Base-by-base conservation (phyloP, 2,329 filamentous ascomycete species). In the Penicillium sp. region DNA sequence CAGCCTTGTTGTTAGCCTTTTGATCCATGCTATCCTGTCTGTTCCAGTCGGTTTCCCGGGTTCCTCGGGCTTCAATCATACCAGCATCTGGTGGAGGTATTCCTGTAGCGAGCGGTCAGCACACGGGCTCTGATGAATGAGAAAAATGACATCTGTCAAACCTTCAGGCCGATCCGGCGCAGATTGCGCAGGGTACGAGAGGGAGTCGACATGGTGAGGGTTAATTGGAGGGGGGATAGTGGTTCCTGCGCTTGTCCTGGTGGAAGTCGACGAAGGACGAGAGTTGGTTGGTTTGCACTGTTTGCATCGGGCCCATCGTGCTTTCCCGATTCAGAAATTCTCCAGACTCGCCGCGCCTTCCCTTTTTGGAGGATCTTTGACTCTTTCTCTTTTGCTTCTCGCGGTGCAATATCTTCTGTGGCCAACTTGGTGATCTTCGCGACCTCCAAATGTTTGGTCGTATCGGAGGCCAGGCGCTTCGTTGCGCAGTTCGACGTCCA, bases 1-100 rank as follows among this genome's bases (percentile, higher is more conserved):
- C 44, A 26, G 36, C 31, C 37, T 36, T 16, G 52, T 19, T 26
- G 66, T 71, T 61, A 71, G 65, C 60, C 60, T 52, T 55, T 45
- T 40, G 51, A 47, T 26, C 51, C 36, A 56, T 55, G 29, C 37
- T 48, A 48, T 51, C 48, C 33, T 28, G 5, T 10, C 24, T 5
- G 5, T 10, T 28, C 24, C 24, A 28, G 21, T 33, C 34, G 51
- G 40, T 54, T 9, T 51, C 49, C 52, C 50, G 44, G 50, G 39
- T 55, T 47, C 53, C 60, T 65, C 56, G 43, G 44, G 46, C 47
- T 51, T 16, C n/a, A 24, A 52, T 55, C 70, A 82, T 89, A 79
- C 90, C 95, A 93, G 87, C 84, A 97, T 84, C 82, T 97, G 94
- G 78, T 90, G 89, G 78, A 86, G 89, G 83, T 88, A 94, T 76